phyloP scores from a whole-genome alignment of 805 yeast species.

The Candida broadrunensis region DNA sequence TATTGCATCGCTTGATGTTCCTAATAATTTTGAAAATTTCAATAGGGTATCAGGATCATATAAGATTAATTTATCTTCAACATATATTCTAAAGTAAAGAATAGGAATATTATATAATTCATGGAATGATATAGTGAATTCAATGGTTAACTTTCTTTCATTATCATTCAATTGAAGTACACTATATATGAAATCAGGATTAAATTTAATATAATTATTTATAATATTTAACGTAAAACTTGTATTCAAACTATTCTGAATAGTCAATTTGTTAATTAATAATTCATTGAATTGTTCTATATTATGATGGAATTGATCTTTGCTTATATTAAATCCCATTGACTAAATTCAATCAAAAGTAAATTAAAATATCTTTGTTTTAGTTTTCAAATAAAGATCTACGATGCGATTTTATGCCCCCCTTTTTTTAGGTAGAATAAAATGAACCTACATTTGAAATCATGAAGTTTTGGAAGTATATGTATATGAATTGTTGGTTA shows the following conservation, averaged over 20 bases:
- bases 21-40: background rate
- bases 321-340: conserved; percentile 3
- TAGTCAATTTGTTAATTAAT: conserved; percentile 7
- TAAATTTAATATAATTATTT: conserved; percentile 7
- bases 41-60: background rate
- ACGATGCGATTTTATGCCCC: too few species aligned
- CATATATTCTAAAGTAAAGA: conserved; percentile 18
- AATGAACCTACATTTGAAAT: too few species aligned
- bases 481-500: too few species aligned
- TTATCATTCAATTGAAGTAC: background rate
- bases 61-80: conserved; percentile 1
- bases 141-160: conserved; percentile 6
- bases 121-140: conserved; percentile 27
- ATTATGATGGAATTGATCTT: conserved; percentile 9
- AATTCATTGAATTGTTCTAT: conserved; percentile 13
- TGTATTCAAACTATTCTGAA: background rate
- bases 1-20: background rate
- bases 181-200: background rate
- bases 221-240: conserved; percentile 3
- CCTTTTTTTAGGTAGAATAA: too few species aligned
- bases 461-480: too few species aligned
- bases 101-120: conserved; percentile 29
- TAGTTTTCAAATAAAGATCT: too few species aligned
- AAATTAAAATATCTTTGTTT: too few species aligned
- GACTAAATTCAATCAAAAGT: too few species aligned